Evolutionary conservation across 1,284 basidiomycete species (phyloP), one percentile per base, ranked within the genome.

Genomic region (Thelephora terrestris): DNA sequence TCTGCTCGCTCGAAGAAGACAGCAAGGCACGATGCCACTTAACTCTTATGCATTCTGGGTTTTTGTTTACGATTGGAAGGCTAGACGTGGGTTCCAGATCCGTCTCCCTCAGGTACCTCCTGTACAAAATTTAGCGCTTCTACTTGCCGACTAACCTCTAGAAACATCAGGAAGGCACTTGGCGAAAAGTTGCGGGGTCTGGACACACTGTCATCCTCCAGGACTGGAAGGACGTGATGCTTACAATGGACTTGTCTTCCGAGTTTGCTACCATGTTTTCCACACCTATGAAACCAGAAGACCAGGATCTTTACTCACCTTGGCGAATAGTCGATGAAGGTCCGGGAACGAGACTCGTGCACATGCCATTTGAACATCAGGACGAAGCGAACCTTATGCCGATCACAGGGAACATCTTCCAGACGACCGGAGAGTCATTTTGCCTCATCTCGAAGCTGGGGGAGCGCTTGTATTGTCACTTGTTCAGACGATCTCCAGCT

Each of bases 31-130:
- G 7, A 32, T 32, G 29, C 3, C 29, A 32, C 29, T 14, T 42
- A 18, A 18, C 21, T 3, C 25, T 5, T 14, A 23, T 42, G 18
- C 20, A 2, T 42, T n/a, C 39, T 42, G 39, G 39, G 39, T 25
- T 18, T 42, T 42, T 18, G 39, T 42, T 14, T 42, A 42, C n/a
- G 39, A 42, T n/a, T 42, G 39, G 39, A 25, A 42, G 39, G n/a
- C 39, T 12, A 6, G 25, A 10, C 21, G 21, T 21, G 39, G 39
- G 14, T 12, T 42, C 16, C 21, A 21, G n/a, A 23, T 42, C 25
- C 12, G 25, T 12, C 21, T 42, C 25, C 39, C 39, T 14, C 14
- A 42, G 39, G 39, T 42, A 14, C 3, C 14, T 12, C 12, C 21
- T 21, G 18, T 2, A 18, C 5, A 21, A 21, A 17, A 5, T 23